phyloP scores from a whole-genome alignment of 2,329 filamentous ascomycete species.

The Pseudopithomyces maydicus region DNA sequence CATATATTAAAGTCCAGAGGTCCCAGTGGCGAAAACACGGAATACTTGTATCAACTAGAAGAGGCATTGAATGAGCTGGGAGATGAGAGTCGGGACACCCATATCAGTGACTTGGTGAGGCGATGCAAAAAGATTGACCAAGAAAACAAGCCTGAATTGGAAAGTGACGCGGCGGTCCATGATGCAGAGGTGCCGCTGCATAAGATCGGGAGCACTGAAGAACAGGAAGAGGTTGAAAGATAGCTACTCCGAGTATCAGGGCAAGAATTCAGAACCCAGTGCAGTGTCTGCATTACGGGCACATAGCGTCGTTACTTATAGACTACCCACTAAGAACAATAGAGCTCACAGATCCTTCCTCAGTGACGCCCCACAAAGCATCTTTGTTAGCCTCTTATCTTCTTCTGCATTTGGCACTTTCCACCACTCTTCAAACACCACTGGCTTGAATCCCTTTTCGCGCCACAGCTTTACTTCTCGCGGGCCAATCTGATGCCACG shows the following conservation, averaged over 20 bases:
- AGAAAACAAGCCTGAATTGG: constrained; percentile 27
- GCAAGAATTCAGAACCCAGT: no score
- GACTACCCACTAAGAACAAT: not conserved
- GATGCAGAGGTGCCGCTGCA: constrained; percentile 36
- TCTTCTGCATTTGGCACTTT: constrained; percentile 10
- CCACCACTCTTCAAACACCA: constrained; percentile 12
- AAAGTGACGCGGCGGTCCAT: constrained; percentile 3
- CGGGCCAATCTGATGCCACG: constrained; percentile 15
- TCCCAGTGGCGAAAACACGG: constrained; percentile 85
- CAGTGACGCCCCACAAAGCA: not conserved
- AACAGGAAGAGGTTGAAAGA: constrained; percentile 66
- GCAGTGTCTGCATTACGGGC: no score
- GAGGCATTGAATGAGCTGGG: constrained; percentile 73
- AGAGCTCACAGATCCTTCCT: constrained; percentile 6
- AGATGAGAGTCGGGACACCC: constrained; percentile 77
- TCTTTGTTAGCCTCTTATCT: constrained; percentile 8
- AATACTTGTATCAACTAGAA: constrained; percentile 86
- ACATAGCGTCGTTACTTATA: not conserved
- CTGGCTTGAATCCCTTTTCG: constrained; percentile 13
- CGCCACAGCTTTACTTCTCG: constrained; percentile 17
- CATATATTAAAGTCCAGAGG: constrained; percentile 80
- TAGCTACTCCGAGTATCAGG: constrained; percentile 1
- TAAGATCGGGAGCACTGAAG: constrained; percentile 57
- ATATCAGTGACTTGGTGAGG: constrained; percentile 80
- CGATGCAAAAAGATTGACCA: constrained; percentile 70